phyloP scores from a whole-genome alignment of 129 eudicot species.

The Artemisia argyi region DNA sequence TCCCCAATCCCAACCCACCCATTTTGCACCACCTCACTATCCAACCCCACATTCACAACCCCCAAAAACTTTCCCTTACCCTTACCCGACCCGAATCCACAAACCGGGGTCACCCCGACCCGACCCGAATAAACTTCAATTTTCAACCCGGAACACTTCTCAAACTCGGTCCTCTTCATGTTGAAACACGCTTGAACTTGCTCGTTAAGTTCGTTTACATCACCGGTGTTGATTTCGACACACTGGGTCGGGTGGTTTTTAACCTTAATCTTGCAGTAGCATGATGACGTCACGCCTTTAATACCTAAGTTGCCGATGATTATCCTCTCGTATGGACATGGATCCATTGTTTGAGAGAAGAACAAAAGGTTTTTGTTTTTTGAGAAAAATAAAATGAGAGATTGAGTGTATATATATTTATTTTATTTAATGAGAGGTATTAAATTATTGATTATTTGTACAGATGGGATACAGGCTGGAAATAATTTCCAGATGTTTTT shows the following conservation, averaged over 20 bases:
- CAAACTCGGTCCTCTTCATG: conserved; percentile 57
- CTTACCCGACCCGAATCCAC: conserved; percentile 57
- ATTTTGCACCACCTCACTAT: conserved; percentile 51
- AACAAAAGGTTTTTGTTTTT: background rate
- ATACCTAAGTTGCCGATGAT: conserved; percentile 55
- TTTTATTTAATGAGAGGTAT: background rate
- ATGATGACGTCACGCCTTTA: conserved; percentile 29
- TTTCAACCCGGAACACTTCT: conserved; percentile 43
- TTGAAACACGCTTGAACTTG: conserved; percentile 54
- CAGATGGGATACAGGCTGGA: conserved; percentile 48
- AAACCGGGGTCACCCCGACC: conserved; percentile 16
- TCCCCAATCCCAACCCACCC: conserved; percentile 71
- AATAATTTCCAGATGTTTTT: conserved; percentile 15
- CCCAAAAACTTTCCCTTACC: conserved; percentile 58
- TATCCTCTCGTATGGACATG: conserved; percentile 70
- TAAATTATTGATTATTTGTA: background rate
- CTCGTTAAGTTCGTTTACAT: conserved; percentile 42
- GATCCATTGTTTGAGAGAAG: conserved; percentile 52
- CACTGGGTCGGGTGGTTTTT: conserved; percentile 54
- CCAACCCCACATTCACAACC: conserved; percentile 52
- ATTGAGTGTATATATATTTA: background rate
- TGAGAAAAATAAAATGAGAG: background rate
- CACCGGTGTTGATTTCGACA: conserved; percentile 39
- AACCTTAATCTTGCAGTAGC: conserved; percentile 62
- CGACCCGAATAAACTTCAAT: conserved; percentile 50